phyloP scores from a whole-genome alignment of 2,329 filamentous ascomycete species.

The Colletotrichum sp. region DNA sequence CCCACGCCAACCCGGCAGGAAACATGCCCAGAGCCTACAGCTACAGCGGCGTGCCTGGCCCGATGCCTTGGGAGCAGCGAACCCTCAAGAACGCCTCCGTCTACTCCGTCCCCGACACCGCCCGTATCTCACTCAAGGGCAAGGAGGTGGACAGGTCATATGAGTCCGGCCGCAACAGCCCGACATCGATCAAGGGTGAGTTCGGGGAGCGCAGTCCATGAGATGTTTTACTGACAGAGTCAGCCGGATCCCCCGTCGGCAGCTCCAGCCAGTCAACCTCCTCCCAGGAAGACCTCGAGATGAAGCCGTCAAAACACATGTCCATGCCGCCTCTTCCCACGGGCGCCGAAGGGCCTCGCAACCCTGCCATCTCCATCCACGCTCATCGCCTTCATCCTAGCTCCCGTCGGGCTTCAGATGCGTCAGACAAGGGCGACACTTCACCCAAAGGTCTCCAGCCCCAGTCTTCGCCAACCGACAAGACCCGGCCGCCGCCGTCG shows the following conservation, averaged over 20 bases:
- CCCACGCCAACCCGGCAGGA: constrained; percentile 42
- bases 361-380: neutral
- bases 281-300: constrained; percentile 46
- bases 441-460: constrained; percentile 2
- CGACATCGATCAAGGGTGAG: constrained; percentile 42
- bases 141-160: constrained; percentile 44
- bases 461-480: neutral
- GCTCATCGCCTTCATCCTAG: constrained; percentile 30
- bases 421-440: constrained; percentile 24
- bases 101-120: constrained; percentile 31
- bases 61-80: constrained; percentile 28
- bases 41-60: constrained; percentile 41
- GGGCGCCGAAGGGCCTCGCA: neutral
- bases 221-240: neutral
- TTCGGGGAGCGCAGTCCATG: neutral
- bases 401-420: constrained; percentile 33
- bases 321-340: constrained; percentile 3
- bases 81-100: constrained; percentile 30
- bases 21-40: constrained; percentile 48
- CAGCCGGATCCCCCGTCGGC: constrained; percentile 32
- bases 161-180: constrained; percentile 38
- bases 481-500: constrained; percentile 30
- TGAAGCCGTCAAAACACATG: constrained; percentile 31
- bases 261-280: constrained; percentile 43
- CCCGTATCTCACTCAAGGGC: constrained; percentile 41